These are phyloP conservation scores for Erigeron canadensis DNA, from an alignment of 129 eudicot species.

Conservation along the genomic window DNA sequence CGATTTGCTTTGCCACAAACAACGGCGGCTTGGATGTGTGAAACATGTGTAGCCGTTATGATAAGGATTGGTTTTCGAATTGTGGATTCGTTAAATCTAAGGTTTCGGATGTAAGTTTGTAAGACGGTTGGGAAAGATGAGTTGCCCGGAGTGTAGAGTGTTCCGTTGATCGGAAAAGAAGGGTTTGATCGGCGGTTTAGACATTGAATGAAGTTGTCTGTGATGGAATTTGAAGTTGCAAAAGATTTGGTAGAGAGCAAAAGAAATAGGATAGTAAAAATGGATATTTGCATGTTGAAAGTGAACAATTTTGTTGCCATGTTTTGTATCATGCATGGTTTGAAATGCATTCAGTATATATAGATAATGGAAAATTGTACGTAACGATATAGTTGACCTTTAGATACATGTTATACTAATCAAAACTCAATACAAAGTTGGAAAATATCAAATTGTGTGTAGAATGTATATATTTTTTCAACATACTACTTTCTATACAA, in stretches of 20 bases:
- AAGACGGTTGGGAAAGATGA: conserved; percentile 29
- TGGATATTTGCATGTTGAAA: conserved; percentile 22
- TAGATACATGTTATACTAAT: background rate
- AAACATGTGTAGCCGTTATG: conserved; percentile 34
- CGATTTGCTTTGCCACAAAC: conserved; percentile 24
- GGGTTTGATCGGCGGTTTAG: conserved; percentile 22
- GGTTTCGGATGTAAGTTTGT: conserved; percentile 39
- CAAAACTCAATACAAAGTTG: conserved; percentile 5
- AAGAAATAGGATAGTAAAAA: conserved; percentile 15
- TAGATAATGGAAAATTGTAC: background rate
- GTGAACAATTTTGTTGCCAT: conserved; percentile 11
- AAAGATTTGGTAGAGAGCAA: conserved; percentile 23
- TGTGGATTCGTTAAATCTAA: conserved; percentile 29
- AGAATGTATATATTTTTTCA: too few species aligned
- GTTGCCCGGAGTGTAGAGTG: conserved; percentile 33
- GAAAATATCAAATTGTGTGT: background rate
- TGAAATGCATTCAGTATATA: conserved; percentile 26
- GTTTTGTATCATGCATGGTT: conserved; percentile 14
- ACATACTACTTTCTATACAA: too few species aligned
- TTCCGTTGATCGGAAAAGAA: conserved; percentile 25
- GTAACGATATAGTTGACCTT: background rate
- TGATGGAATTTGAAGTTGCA: conserved; percentile 10
- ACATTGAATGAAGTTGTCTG: conserved; percentile 34
- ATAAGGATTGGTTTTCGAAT: conserved; percentile 40
- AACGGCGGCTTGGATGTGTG: conserved; percentile 40